Conservation (phyloP, 2,329 filamentous ascomycete genomes). For the Sclerotinia spermophila region DNA sequence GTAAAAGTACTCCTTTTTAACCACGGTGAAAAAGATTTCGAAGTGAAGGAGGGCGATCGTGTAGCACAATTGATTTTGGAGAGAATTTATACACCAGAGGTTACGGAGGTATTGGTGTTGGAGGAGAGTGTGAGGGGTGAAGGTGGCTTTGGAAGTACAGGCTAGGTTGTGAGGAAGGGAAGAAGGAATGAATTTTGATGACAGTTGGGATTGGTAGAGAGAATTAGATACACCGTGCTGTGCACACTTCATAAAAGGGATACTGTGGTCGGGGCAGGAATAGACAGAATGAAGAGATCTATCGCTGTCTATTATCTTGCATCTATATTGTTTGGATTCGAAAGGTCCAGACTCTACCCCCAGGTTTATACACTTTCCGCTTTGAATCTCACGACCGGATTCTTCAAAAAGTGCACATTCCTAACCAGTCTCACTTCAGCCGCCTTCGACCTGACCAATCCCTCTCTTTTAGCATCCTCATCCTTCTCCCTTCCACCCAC, state of each 20-base stretch:
- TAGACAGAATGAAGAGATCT: constrained; percentile 1
- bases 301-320: neutral
- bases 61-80: constrained; percentile 92
- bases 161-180: constrained; percentile 37
- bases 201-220: neutral
- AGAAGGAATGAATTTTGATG: neutral
- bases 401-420: constrained; percentile 64
- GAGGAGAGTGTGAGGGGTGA: constrained; percentile 87
- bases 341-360: neutral
- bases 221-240: neutral
- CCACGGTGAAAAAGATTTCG: constrained; percentile 77
- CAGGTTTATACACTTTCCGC: constrained; percentile 46
- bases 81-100: constrained; percentile 88
- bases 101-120: constrained; percentile 82
- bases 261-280: neutral
- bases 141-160: constrained; percentile 89
- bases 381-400: constrained; percentile 62
- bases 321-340: neutral
- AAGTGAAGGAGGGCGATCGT: constrained; percentile 79
- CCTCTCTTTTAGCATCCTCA: constrained; percentile 44
- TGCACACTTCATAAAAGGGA: neutral
- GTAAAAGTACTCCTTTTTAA: constrained; percentile 97
- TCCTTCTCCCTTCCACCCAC: constrained; percentile 41
- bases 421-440: constrained; percentile 81
- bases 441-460: constrained; percentile 74